Evolutionary conservation across 2,329 filamentous ascomycete species (phyloP), one percentile per base, ranked within the genome.

Genomic region (Xylariaceae sp.): DNA sequence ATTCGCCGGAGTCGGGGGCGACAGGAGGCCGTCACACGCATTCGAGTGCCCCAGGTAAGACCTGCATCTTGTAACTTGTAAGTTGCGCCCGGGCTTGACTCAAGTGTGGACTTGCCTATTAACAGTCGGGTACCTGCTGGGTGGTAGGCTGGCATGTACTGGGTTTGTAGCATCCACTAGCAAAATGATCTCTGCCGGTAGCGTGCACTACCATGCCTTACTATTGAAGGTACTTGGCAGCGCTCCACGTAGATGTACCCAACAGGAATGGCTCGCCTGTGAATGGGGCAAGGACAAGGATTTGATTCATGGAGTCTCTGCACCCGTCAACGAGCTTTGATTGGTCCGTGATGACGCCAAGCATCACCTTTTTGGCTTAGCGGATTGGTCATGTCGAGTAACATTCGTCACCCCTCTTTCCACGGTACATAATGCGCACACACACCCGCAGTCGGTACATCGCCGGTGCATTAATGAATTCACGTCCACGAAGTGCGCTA

Each of bases 21-120:
- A 56, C 45, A 46, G 49, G 47, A 46, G 18, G 36, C 41, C 40
- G 47, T 53, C 53, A 55, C 47, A 54, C 52, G 47, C 49, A 42
- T 47, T 51, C 48, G 37, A 49, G 22, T 18, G 26, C 46, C 39
- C n/a, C 22, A 51, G 16, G 32, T 32, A 42, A 45, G 32, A 51
- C 5, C 16, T 46, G 46, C 32, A 47, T 21, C 32, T 39, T n/a
- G n/a, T n/a, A n/a, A n/a, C n/a, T n/a, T n/a, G n/a, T n/a, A n/a
- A n/a, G n/a, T n/a, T n/a, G n/a, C 29, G 18, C 29, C 15, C 4
- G 22, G 18, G 40, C 40, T 42, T 19, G 40, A 42, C 29, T 44
- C 22, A 12, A 10, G 3, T 9, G 32, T 12, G 32, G 9, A 13
- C 13, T 34, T 34, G 32, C 13, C 32, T 13, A 34, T 34, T 13